Conservation (phyloP, 257 asterid genomes). For the Jasminum sambac region DNA sequence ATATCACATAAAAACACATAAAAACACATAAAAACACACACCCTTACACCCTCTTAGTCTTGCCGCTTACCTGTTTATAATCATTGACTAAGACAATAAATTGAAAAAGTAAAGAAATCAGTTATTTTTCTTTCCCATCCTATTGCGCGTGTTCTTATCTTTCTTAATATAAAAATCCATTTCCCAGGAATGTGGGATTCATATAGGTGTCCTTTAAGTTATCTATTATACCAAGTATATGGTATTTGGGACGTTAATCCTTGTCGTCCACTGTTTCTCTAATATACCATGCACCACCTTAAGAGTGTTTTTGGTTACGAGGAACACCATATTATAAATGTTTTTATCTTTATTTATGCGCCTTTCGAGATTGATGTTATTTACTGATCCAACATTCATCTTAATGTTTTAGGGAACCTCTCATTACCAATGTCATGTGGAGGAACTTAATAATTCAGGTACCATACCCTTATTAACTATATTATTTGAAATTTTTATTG, state of each 20-base stretch:
- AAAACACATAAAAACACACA: too few species aligned
- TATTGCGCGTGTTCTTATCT: background rate
- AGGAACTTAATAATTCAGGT: slow-evolving; percentile 93
- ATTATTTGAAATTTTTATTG: background rate
- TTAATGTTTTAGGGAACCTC: slow-evolving; percentile 76
- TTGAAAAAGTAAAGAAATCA: background rate
- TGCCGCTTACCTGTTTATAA: background rate
- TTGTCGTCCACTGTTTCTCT: background rate
- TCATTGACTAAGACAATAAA: background rate
- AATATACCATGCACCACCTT: background rate
- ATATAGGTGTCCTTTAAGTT: background rate
- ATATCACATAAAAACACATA: too few species aligned
- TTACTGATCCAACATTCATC: slow-evolving; percentile 19
- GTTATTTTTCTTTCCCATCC: background rate
- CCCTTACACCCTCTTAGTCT: too few species aligned
- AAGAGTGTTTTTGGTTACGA: background rate
- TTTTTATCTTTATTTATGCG: slow-evolving; percentile 5
- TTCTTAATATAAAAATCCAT: background rate
- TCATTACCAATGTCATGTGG: slow-evolving; percentile 96
- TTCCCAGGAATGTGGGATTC: background rate
- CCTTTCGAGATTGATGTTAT: background rate
- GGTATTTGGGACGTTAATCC: background rate
- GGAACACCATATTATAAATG: background rate
- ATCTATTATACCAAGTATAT: background rate
- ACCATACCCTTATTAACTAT: background rate